A percentile compares a stretch with the other conserved stretches of the same genome.
phyloP scores from a whole-genome alignment of 129 eudicot genomes.

The Scalesia atractyloides region DNA sequence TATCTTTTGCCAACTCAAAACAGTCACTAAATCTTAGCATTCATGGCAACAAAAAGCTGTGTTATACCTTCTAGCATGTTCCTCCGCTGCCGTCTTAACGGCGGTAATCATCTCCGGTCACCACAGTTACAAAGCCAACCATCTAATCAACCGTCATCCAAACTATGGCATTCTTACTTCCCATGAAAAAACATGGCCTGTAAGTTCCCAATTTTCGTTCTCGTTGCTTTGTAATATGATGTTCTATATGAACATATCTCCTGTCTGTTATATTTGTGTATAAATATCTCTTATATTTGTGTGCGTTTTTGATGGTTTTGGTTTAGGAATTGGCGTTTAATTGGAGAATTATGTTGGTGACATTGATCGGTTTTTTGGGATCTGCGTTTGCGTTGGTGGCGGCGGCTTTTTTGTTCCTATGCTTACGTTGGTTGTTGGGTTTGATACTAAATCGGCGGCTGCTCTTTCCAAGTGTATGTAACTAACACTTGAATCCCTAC shows the following conservation, averaged over 20 bases:
- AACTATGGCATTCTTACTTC: constrained; percentile 27
- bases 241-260: no score
- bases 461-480: constrained; percentile 84
- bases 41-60: constrained; percentile 72
- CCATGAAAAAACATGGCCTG: constrained; percentile 78
- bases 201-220: constrained; percentile 32
- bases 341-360: constrained; percentile 77
- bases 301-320: neutral
- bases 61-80: constrained; percentile 55
- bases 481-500: neutral
- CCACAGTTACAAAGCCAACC: constrained; percentile 1
- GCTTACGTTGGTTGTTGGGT: constrained; percentile 80
- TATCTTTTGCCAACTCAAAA: neutral
- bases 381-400: constrained; percentile 93
- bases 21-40: neutral
- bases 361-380: constrained; percentile 87
- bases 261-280: no score
- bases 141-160: constrained; percentile 21
- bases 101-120: constrained; percentile 48
- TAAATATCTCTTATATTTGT: no score
- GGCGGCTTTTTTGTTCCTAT: constrained; percentile 97
- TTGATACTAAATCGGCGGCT: constrained; percentile 95
- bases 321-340: constrained; percentile 71
- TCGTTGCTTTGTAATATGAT: neutral
- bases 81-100: constrained; percentile 59